Percentiles rank a stretch among this genome's conserved stretches.
phyloP scores from a whole-genome alignment of 2,329 filamentous ascomycete species.

The Blastomyces percursus region DNA sequence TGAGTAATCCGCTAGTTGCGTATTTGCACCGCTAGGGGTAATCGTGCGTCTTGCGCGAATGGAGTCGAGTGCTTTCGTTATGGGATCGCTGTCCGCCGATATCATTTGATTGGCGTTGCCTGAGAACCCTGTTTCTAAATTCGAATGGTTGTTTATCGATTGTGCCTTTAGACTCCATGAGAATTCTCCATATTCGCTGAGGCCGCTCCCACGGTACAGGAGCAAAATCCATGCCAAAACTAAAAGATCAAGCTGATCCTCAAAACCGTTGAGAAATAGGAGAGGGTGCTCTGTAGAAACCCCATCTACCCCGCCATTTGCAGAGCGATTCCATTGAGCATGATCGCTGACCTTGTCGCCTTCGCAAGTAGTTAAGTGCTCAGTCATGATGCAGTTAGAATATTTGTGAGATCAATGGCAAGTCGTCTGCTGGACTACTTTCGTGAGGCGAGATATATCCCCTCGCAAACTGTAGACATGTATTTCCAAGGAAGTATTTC shows the following conservation, averaged over 20 bases:
- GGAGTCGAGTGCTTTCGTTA: constrained; percentile 6
- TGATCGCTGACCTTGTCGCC: background rate
- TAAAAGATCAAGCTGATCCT: constrained; percentile 8
- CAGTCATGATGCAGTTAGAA: constrained; percentile 2
- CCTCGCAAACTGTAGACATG: background rate
- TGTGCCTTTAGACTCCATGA: background rate
- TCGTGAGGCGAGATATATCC: background rate
- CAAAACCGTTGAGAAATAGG: background rate
- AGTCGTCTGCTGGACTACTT: background rate
- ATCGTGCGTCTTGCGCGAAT: background rate
- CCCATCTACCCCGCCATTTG: background rate
- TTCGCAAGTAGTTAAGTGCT: background rate
- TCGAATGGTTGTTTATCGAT: background rate
- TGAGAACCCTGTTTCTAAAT: background rate
- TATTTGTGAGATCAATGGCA: background rate
- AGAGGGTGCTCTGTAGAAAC: background rate
- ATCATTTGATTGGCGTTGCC: constrained; percentile 7
- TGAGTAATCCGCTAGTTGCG: background rate
- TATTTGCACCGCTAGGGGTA: background rate
- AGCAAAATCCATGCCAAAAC: constrained; percentile 12
- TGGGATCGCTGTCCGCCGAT: constrained; percentile 3
- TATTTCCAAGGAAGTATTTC: background rate
- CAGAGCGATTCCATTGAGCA: background rate
- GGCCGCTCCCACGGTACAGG: constrained; percentile 10
- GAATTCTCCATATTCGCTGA: constrained; percentile 10